Conservation (phyloP, 1,284 basidiomycete species). For the Chondrostereum purpureum region DNA sequence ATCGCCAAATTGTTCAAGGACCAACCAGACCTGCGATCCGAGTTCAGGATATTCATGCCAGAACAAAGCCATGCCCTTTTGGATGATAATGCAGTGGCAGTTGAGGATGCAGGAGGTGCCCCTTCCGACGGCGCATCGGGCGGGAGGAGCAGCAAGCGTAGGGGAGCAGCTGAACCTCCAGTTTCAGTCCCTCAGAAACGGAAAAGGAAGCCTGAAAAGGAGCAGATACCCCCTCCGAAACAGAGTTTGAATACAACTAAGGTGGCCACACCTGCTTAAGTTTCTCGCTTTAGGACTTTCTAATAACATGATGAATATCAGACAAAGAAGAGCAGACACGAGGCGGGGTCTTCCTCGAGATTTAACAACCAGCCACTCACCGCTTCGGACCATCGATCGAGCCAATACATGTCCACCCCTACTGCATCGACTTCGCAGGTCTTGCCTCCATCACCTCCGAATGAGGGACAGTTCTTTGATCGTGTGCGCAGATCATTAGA, state of each 20-base stretch:
- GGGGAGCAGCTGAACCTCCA: not conserved
- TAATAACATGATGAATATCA: constrained; percentile 11
- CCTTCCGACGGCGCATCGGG: constrained; percentile 18
- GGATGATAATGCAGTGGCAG: constrained; percentile 32
- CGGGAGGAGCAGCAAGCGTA: not conserved
- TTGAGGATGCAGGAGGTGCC: constrained; percentile 13
- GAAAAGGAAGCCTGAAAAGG: constrained; percentile 26
- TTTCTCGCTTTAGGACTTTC: constrained; percentile 3
- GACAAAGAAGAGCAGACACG: constrained; percentile 31
- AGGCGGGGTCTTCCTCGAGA: constrained; percentile 22
- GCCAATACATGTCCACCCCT: constrained; percentile 20
- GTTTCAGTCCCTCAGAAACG: constrained; percentile 9
- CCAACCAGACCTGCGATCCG: constrained; percentile 83
- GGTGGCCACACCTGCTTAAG: constrained; percentile 18
- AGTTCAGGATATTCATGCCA: constrained; percentile 90
- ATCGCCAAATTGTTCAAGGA: constrained; percentile 84
- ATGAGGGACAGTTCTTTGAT: constrained; percentile 90
- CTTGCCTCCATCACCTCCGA: constrained; percentile 38
- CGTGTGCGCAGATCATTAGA: constrained; percentile 86
- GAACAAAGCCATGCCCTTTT: constrained; percentile 49
- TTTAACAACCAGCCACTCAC: constrained; percentile 19
- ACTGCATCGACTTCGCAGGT: constrained; percentile 22
- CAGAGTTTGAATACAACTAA: constrained; percentile 14
- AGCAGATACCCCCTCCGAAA: constrained; percentile 1
- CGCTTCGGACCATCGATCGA: constrained; percentile 8